phyloP scores from a whole-genome alignment of 1,139 yeast genomes.

The Magnusiomyces suaveolens region DNA sequence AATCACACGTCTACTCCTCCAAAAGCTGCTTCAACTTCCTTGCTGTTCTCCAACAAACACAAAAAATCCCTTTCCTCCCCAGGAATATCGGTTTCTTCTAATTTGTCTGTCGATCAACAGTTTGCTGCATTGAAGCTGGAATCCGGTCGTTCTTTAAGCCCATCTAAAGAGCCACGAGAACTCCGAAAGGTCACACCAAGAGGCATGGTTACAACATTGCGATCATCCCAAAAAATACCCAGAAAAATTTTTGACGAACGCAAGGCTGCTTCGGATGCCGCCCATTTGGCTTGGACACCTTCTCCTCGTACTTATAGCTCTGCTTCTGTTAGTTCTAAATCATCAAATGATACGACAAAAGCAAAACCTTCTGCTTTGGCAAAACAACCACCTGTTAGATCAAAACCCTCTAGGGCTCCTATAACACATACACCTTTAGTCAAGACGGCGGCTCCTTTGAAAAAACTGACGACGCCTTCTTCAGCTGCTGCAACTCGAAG shows the following conservation, averaged over 20 bases:
- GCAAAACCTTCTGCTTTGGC: neutral
- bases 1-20: neutral
- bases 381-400: neutral
- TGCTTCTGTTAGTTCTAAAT: neutral
- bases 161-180: neutral
- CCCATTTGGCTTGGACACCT: constrained; percentile 3
- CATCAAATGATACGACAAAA: neutral
- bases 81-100: neutral
- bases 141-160: neutral
- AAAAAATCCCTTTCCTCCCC: too few species aligned
- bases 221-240: neutral
- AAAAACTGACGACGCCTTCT: neutral
- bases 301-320: neutral
- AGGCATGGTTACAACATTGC: constrained; percentile 1
- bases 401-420: neutral
- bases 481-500: neutral
- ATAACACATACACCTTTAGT: constrained; percentile 6
- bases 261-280: constrained; percentile 6
- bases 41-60: too few species aligned
- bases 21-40: constrained; percentile 1
- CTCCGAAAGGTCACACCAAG: neutral
- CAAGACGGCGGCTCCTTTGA: neutral
- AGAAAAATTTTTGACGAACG: constrained; percentile 1
- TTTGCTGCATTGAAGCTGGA: neutral
- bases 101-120: neutral